These are phyloP conservation scores for Pouteria campechiana DNA, from an alignment of 179 eudicot species.

Conservation along the genomic window DNA sequence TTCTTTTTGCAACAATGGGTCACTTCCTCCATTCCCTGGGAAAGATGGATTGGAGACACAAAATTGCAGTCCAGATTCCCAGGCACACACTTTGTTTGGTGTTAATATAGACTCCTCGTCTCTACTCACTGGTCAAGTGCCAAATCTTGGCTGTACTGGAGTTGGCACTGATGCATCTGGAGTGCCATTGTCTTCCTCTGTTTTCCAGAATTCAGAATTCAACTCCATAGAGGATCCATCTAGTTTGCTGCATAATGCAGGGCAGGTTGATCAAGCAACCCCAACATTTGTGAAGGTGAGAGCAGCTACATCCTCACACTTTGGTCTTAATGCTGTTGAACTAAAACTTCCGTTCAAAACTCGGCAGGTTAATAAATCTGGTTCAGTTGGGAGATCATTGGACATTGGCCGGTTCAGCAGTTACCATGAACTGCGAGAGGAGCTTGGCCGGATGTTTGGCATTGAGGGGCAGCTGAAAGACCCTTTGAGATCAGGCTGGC, in stretches of 20 bases:
- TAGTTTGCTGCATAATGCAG: conserved; percentile 58
- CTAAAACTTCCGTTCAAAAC: too few species aligned
- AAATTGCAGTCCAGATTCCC: conserved; percentile 51
- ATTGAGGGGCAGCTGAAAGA: conserved; percentile 85
- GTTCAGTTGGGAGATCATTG: conserved; percentile 86
- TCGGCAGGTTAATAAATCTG: conserved; percentile 90
- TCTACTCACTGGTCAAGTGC: conserved; percentile 69
- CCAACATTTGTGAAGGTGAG: conserved; percentile 82
- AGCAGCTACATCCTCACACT: too few species aligned
- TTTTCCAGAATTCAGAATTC: conserved; percentile 53
- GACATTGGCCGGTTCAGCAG: conserved; percentile 96
- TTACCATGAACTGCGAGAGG: conserved; percentile 87
- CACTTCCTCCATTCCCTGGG: conserved; percentile 68
- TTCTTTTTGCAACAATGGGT: conserved; percentile 39
- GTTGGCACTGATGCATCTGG: conserved; percentile 53
- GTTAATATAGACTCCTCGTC: conserved; percentile 70
- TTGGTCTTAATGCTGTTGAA: too few species aligned
- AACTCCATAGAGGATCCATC: conserved; percentile 72
- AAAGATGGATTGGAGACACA: conserved; percentile 49
- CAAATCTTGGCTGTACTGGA: conserved; percentile 36
- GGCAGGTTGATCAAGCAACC: conserved; percentile 64
- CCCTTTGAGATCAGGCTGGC: conserved; percentile 97
- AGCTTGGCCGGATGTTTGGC: conserved; percentile 91
- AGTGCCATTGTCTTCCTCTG: conserved; percentile 55
- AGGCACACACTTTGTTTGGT: conserved; percentile 57